Base-by-base conservation (phyloP, 495 filamentous ascomycete genomes). In the Melanomma pulvis-pyrius region DNA sequence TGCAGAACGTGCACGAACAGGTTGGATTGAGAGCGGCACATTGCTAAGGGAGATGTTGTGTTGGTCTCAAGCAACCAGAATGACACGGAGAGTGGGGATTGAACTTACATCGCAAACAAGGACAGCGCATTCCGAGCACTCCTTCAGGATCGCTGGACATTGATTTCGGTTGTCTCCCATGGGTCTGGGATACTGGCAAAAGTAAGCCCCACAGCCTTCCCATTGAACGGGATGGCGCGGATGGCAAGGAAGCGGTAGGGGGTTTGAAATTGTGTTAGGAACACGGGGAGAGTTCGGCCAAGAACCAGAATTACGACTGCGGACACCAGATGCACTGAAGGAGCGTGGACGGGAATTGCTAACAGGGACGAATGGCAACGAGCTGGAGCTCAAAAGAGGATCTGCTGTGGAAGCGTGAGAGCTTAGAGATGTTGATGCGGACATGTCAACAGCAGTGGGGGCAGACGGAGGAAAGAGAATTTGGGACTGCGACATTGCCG, bases 161-260 rank as follows among this genome's bases (percentile, higher is more conserved):
- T 79, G 73, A 41, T 79, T 78, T 3, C 83, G 78, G 32, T 79
- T 79, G 68, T 87, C 84, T 5, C 82, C 81, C 15, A 82, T 65
- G 1, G 79, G 75, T 22, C 82, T 78, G 34, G 78, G 79, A 48
- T 78, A 77, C 1, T 82, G 84, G 59, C 84, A 87, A 63, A 84
- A 83, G 70, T 84, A 85, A 2, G 82, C 80, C 50, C 83, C 82
- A 63, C 84, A 87, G 29, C 84, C 84, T 72, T 82, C 79, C 84
- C 84, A 85, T 62, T 78, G 79, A 17, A 76, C 74, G 15, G 74
- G 74, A 63, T 76, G 74, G 8, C 68, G 66, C 50, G 11, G 79
- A 64, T 41, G 77, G 75, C 51, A 80, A 75, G 71, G 79, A 75
- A 71, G 76, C 76, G 49, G 77, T 66, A 29, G 76, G 77, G n/a